phyloP scores from a whole-genome alignment of 768 basidiomycete species.

The Russula earlei region DNA sequence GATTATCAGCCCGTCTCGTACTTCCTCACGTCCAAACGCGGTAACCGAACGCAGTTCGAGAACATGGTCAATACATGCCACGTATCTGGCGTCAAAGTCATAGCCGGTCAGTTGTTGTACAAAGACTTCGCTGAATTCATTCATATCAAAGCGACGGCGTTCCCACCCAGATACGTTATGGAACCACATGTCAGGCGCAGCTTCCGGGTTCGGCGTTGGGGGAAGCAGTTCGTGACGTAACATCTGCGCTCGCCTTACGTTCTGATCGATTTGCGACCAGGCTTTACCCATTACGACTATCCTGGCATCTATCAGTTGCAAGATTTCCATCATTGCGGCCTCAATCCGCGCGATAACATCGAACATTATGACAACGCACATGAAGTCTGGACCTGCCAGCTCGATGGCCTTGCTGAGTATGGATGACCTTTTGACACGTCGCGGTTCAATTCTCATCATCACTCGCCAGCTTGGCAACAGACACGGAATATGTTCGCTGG shows the following conservation, averaged over 20 bases:
- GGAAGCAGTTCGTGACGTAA: constrained; percentile 11
- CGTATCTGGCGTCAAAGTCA: constrained; percentile 31
- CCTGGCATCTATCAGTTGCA: constrained; percentile 26
- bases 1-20: constrained; percentile 66
- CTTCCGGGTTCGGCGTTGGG: constrained; percentile 30
- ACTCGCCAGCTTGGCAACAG: constrained; percentile 44
- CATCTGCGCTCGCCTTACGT: background rate
- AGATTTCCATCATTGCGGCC: constrained; percentile 59
- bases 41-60: constrained; percentile 42
- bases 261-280: background rate
- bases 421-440: background rate
- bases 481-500: constrained; percentile 48
- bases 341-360: constrained; percentile 43
- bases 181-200: constrained; percentile 54
- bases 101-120: constrained; percentile 26
- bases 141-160: constrained; percentile 9
- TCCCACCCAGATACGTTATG: constrained; percentile 39
- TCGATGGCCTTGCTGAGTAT: constrained; percentile 33
- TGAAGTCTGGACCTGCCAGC: constrained; percentile 41
- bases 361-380: constrained; percentile 42
- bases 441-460: background rate
- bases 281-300: constrained; percentile 42
- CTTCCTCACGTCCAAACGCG: constrained; percentile 55
- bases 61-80: constrained; percentile 34
- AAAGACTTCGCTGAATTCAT: constrained; percentile 16